Conservation (phyloP, 2,329 filamentous ascomycete genomes). For the Celoporthe dispersa region DNA sequence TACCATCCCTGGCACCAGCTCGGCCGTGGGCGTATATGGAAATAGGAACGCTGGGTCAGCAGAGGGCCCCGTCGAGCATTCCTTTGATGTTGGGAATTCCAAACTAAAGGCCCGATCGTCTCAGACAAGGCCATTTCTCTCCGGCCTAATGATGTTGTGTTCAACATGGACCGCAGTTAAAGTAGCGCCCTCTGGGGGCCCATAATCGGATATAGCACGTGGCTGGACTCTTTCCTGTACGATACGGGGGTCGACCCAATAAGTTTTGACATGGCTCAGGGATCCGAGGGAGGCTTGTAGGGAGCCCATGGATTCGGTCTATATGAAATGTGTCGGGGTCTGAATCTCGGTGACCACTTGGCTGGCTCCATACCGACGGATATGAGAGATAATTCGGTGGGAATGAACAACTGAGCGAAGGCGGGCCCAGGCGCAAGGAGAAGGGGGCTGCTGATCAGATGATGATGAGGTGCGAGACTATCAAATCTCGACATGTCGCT, state of each 20-base stretch:
- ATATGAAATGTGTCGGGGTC: conserved; percentile 13
- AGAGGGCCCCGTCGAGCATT: not conserved
- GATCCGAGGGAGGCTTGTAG: conserved; percentile 26
- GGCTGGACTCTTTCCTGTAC: conserved; percentile 24
- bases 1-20: conserved; percentile 6
- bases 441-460: conserved; percentile 28
- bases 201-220: conserved; percentile 26
- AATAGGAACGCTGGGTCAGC: conserved; percentile 13
- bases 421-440: conserved; percentile 8
- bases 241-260: conserved; percentile 24
- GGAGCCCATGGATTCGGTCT: not conserved
- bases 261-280: conserved; percentile 31
- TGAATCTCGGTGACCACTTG: conserved; percentile 17
- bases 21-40: conserved; percentile 8
- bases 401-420: conserved; percentile 19
- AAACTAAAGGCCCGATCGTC: not conserved
- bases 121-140: not conserved
- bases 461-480: conserved; percentile 26
- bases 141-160: not conserved
- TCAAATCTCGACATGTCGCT: conserved; percentile 22
- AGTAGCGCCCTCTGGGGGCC: conserved; percentile 6
- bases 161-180: conserved; percentile 14
- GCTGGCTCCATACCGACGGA: conserved; percentile 22
- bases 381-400: conserved; percentile 19
- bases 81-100: conserved; percentile 11